Evolutionary conservation across 225 moss, liverwort and hornwort species (phyloP), one percentile per base, ranked within the genome.

Genomic region (Lunularia cruciata): DNA sequence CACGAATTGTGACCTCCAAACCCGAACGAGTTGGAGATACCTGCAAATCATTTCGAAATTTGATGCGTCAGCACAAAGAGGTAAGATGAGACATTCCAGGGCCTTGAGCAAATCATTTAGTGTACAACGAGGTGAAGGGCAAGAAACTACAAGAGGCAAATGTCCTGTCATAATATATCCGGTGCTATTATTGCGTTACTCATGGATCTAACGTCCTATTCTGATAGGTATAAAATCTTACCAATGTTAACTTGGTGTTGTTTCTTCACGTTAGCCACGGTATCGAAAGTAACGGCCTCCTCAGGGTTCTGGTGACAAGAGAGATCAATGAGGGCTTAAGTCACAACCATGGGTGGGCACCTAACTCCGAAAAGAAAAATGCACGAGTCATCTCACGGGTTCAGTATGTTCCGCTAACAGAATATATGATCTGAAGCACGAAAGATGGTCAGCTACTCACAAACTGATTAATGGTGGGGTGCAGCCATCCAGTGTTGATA

Each of bases 381-480:
- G 45, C 2, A 45, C 45, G 2, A 45, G 12, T 7, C 6, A 2
- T 9, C 14, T 18, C 47, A 48, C 8, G 22, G 22, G 16, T 20
- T 18, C 47, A 48, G 43, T 10, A 43, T 43, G 2, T 16, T 6
- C 16, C 43, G 16, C 12, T 43, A 43, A 43, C 16, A 11, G 11
- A 16, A 43, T 43, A 1, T 1, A 6, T 43, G 43, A 16, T 22
- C 2, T 51, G 3, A 51, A 2, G 20, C 2, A 9, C 5, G 25
- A 16, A 36, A 35, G 5, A 46, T 6, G 16, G 6, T 14, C 32
- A 63, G 46, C 23, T 47, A 85, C 95, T 95, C 75, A 95, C 95
- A 73, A 95, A 95, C 71, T 95, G 95, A 74, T 95, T 95, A 57
- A 95, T 92, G 19, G 95, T 88, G 33, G 95, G 95, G 46, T 95